A percentile compares a stretch with the other conserved stretches of the same genome.
Conservation (phyloP, 805 yeast genomes). For the Limtongozyma cylindracea region DNA sequence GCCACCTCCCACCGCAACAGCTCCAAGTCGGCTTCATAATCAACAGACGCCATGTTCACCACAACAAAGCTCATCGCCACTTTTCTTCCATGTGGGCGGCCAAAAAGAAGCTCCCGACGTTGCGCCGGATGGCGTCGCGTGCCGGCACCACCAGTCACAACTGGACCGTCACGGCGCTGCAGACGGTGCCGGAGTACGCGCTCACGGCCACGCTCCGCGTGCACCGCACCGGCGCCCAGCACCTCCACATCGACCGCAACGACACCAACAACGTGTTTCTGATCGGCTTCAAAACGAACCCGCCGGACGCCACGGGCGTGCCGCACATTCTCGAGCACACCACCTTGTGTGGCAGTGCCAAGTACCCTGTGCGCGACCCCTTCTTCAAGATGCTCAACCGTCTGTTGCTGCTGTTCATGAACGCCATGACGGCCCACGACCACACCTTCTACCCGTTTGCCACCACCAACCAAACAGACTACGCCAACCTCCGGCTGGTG, state of each 20-base stretch:
- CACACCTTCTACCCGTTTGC: constrained; percentile 92
- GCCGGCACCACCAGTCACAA: no score
- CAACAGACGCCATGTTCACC: no score
- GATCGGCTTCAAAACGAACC: constrained; percentile 77
- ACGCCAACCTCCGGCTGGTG: constrained; percentile 59
- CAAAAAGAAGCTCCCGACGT: no score
- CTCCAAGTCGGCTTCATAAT: no score
- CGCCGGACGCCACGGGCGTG: constrained; percentile 86
- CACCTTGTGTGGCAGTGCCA: constrained; percentile 78
- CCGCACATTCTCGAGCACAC: constrained; percentile 95
- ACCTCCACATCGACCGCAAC: constrained; percentile 59
- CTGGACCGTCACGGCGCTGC: no score
- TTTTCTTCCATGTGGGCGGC: no score
- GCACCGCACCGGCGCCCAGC: constrained; percentile 49
- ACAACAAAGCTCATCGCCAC: no score
- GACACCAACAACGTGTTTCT: constrained; percentile 78
- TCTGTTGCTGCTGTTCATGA: constrained; percentile 91
- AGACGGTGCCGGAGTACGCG: constrained; percentile 61
- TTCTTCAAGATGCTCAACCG: constrained; percentile 92
- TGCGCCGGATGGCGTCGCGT: no score
- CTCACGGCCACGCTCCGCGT: constrained; percentile 18
- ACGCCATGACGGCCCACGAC: constrained; percentile 96
- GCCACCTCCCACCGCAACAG: no score
- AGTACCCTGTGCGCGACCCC: constrained; percentile 89
- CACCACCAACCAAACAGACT: constrained; percentile 72